Percentiles rank a stretch among this genome's conserved stretches.
Conservation (phyloP, 768 basidiomycete species). For the Holtermanniella nyarrowii region DNA sequence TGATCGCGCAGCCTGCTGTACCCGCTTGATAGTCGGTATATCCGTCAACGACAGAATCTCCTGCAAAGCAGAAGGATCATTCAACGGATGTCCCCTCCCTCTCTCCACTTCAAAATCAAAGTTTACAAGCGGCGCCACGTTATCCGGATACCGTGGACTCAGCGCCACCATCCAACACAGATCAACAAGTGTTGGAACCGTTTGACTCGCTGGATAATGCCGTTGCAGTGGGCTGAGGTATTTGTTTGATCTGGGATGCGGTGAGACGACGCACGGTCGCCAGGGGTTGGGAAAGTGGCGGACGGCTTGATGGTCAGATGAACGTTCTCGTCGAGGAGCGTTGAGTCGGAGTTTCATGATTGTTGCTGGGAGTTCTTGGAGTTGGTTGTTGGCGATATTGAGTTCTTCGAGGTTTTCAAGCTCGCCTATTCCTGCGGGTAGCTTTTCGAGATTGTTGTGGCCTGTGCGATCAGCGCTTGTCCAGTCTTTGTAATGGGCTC, state of each 20-base stretch:
- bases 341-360: neutral
- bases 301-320: no score
- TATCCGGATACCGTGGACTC: conserved; percentile 25
- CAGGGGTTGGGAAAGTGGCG: no score
- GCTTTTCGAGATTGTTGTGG: conserved; percentile 22
- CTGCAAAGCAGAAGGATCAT: conserved; percentile 17
- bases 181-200: conserved; percentile 17
- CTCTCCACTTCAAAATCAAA: conserved; percentile 24
- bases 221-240: neutral
- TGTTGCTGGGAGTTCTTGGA: conserved; percentile 4
- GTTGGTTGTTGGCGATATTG: conserved; percentile 34
- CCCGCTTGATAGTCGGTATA: neutral
- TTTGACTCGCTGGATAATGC: neutral
- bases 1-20: neutral
- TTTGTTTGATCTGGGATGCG: neutral
- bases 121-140: conserved; percentile 30
- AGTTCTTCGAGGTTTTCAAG: conserved; percentile 31
- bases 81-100: conserved; percentile 22
- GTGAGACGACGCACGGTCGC: no score
- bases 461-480: conserved; percentile 10
- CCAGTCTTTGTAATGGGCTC: conserved; percentile 2
- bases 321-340: neutral
- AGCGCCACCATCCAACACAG: conserved; percentile 28
- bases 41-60: conserved; percentile 13
- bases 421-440: conserved; percentile 36